Conservation (phyloP, 805 yeast species). For the Barnettozyma vustinii region DNA sequence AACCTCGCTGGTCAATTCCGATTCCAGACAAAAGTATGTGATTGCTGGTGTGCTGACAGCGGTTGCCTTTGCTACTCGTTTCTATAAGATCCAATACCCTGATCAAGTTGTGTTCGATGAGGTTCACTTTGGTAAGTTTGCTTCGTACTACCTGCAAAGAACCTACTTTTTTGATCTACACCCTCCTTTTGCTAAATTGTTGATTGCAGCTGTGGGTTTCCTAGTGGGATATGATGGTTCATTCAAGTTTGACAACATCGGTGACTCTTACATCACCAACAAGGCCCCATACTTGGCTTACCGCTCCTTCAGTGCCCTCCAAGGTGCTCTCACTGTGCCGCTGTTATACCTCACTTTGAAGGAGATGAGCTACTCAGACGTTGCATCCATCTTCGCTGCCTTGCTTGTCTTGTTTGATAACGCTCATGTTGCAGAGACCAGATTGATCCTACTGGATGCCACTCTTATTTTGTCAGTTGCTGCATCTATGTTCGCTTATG, state of each 20-base stretch:
- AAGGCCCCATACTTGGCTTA: constrained; percentile 84
- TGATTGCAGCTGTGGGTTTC: constrained; percentile 88
- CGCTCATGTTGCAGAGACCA: constrained; percentile 85
- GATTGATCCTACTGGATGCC: constrained; percentile 89
- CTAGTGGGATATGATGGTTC: constrained; percentile 86
- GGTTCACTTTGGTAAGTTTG: constrained; percentile 83
- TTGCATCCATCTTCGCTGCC: constrained; percentile 75
- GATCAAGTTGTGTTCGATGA: constrained; percentile 80
- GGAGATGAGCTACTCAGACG: constrained; percentile 73
- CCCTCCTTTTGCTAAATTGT: constrained; percentile 94
- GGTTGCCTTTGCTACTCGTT: constrained; percentile 62
- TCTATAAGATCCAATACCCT: constrained; percentile 58
- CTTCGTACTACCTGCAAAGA: constrained; percentile 79
- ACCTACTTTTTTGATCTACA: constrained; percentile 94
- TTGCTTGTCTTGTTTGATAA: constrained; percentile 77
- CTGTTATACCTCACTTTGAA: constrained; percentile 78
- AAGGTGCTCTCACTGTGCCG: constrained; percentile 81
- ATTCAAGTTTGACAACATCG: constrained; percentile 87
- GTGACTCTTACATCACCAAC: constrained; percentile 71
- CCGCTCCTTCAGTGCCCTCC: constrained; percentile 72
- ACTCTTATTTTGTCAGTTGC: constrained; percentile 83
- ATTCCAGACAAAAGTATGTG: background rate
- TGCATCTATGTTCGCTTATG: constrained; percentile 68
- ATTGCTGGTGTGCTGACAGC: constrained; percentile 44
- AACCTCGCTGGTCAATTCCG: background rate